A percentile compares a stretch with the other conserved stretches of the same genome.
These are phyloP conservation scores for Botrytis pseudocinerea DNA, from an alignment of 2,329 filamentous ascomycete genomes.

Conservation along the genomic window DNA sequence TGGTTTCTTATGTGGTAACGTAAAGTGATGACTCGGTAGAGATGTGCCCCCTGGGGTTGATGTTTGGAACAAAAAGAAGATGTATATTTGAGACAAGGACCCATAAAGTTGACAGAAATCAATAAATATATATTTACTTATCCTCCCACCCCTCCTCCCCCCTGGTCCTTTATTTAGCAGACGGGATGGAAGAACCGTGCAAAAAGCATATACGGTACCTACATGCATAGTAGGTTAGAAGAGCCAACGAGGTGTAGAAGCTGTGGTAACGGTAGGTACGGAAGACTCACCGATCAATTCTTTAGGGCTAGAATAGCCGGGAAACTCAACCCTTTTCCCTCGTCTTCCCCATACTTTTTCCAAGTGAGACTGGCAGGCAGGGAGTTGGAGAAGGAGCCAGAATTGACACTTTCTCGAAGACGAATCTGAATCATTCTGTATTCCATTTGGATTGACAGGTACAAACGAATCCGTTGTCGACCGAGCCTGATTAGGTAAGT, in stretches of 20 bases:
- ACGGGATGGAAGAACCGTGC: neutral
- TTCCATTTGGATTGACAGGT: neutral
- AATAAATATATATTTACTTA: neutral
- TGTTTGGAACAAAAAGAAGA: slow-evolving; percentile 3
- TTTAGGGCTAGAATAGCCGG: slow-evolving; percentile 11
- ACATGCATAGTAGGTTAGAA: neutral
- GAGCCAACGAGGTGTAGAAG: neutral
- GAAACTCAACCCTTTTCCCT: neutral
- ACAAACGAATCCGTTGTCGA: neutral
- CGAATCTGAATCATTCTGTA: slow-evolving; percentile 2
- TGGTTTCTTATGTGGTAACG: neutral
- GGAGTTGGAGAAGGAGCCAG: neutral
- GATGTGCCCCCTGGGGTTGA: neutral
- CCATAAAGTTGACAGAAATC: neutral
- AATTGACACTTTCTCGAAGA: slow-evolving; percentile 12
- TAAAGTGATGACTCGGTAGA: neutral
- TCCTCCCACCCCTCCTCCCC: neutral
- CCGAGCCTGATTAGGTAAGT: neutral
- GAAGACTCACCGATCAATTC: slow-evolving; percentile 8
- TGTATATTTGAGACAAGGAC: slow-evolving; percentile 4
- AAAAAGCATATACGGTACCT: neutral
- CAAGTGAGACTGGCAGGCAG: neutral
- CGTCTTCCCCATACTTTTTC: neutral
- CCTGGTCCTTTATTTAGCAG: neutral
- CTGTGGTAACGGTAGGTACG: neutral